Percentiles rank a stretch among this genome's conserved stretches.
These are phyloP conservation scores for Hypoxylon sp. DNA, from an alignment of 2,329 filamentous ascomycete species.

Conservation along the genomic window DNA sequence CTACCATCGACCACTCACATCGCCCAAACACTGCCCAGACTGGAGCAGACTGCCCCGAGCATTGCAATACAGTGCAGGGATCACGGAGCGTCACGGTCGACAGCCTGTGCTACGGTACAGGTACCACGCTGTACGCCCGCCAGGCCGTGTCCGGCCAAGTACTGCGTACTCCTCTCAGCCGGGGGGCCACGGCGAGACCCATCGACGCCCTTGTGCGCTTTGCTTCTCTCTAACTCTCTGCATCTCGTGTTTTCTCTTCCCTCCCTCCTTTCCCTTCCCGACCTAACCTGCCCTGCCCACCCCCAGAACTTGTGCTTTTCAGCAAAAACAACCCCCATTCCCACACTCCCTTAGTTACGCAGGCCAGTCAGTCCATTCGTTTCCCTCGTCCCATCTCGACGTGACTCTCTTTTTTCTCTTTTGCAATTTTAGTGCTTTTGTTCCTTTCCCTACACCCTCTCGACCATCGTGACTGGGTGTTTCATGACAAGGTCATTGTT, in stretches of 20 bases:
- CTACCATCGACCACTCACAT: background rate
- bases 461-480: slow-evolving; percentile 21
- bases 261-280: slow-evolving; percentile 23
- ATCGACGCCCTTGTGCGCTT: background rate
- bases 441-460: slow-evolving; percentile 14
- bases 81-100: too few relatives aligned
- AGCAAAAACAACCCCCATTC: slow-evolving; percentile 41
- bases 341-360: slow-evolving; percentile 37
- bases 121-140: too few relatives aligned
- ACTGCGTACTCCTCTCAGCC: background rate
- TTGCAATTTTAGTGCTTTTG: slow-evolving; percentile 30
- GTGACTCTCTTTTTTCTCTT: slow-evolving; percentile 39
- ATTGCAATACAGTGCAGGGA: too few relatives aligned
- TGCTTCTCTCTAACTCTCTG: slow-evolving; percentile 29
- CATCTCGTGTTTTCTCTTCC: slow-evolving; percentile 22
- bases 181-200: background rate
- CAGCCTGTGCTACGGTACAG: too few relatives aligned
- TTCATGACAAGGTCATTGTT: slow-evolving; percentile 24
- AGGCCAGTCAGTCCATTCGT: slow-evolving; percentile 41
- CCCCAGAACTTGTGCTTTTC: slow-evolving; percentile 33
- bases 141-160: too few relatives aligned
- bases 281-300: slow-evolving; percentile 19
- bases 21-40: too few relatives aligned
- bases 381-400: slow-evolving; percentile 40
- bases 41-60: too few relatives aligned